Conservation (phyloP, 73 alveolate genomes). For the Tetrahymena thermophila region DNA sequence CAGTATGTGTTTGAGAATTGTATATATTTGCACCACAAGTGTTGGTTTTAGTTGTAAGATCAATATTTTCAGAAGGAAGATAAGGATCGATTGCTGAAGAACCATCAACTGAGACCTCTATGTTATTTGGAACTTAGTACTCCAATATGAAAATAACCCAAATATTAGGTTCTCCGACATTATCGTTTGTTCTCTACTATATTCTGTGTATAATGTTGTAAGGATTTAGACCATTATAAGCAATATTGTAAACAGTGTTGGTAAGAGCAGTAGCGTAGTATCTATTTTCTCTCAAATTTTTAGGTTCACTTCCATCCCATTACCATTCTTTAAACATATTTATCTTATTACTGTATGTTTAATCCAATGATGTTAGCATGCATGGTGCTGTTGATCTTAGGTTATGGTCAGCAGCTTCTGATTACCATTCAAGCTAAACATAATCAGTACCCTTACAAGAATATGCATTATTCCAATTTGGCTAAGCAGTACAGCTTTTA, state of each 20-base stretch:
- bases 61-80: not conserved
- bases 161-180: not conserved
- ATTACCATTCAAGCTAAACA: slow-evolving; percentile 8
- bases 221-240: slow-evolving; percentile 24
- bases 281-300: slow-evolving; percentile 18
- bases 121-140: not conserved
- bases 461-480: slow-evolving; percentile 26
- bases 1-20: slow-evolving; percentile 12
- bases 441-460: not conserved
- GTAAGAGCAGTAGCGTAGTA: slow-evolving; percentile 1
- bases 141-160: not conserved
- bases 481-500: not conserved
- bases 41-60: slow-evolving; percentile 13
- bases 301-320: slow-evolving; percentile 44
- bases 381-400: slow-evolving; percentile 8
- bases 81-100: not conserved
- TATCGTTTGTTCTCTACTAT: not conserved
- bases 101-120: not conserved
- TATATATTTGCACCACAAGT: slow-evolving; percentile 38
- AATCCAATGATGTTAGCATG: not conserved
- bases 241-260: not conserved
- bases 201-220: not conserved
- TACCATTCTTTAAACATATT: slow-evolving; percentile 30
- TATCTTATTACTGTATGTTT: not conserved
- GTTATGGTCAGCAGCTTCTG: slow-evolving; percentile 38